These are phyloP conservation scores for Crithidia bombi DNA, from an alignment of 208 protist genomes.

Conservation along the genomic window DNA sequence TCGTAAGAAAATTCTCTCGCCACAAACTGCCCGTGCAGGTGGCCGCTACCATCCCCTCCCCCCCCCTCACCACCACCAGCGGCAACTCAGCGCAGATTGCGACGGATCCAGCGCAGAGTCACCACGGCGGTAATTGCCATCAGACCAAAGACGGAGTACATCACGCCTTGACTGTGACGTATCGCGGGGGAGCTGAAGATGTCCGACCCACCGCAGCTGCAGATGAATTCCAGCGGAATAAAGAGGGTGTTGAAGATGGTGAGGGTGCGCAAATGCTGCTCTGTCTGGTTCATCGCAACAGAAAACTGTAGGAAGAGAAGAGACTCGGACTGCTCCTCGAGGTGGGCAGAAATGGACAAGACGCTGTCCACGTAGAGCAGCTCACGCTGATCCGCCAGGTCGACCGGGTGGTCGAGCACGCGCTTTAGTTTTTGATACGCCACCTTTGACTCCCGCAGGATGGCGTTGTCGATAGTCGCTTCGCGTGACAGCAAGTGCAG, in stretches of 20 bases:
- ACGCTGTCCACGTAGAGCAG: conserved; percentile 44
- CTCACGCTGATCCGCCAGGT: conserved; percentile 34
- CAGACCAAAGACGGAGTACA: conserved; percentile 24
- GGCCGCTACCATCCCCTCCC: too few species aligned
- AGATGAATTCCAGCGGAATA: conserved; percentile 65
- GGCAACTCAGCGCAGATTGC: conserved; percentile 15
- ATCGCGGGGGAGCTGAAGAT: conserved; percentile 27
- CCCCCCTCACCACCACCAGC: too few species aligned
- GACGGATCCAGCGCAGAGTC: conserved; percentile 36
- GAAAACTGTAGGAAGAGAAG: conserved; percentile 65
- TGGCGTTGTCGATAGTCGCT: conserved; percentile 42
- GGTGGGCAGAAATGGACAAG: conserved; percentile 39
- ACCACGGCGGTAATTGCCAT: conserved; percentile 25
- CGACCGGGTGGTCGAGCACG: conserved; percentile 29
- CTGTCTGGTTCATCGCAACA: conserved; percentile 55
- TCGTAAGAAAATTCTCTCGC: too few species aligned
- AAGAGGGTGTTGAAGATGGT: conserved; percentile 74
- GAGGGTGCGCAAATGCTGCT: conserved; percentile 59
- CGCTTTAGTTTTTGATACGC: conserved; percentile 44
- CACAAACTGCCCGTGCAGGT: too few species aligned
- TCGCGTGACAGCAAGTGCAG: conserved; percentile 53
- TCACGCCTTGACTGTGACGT: conserved; percentile 8
- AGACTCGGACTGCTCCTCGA: conserved; percentile 65
- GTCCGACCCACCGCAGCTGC: conserved; percentile 49
- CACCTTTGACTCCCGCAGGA: conserved; percentile 55